Conservation (phyloP, 2,329 filamentous ascomycete genomes). For the Pestalotiopsis fici region DNA sequence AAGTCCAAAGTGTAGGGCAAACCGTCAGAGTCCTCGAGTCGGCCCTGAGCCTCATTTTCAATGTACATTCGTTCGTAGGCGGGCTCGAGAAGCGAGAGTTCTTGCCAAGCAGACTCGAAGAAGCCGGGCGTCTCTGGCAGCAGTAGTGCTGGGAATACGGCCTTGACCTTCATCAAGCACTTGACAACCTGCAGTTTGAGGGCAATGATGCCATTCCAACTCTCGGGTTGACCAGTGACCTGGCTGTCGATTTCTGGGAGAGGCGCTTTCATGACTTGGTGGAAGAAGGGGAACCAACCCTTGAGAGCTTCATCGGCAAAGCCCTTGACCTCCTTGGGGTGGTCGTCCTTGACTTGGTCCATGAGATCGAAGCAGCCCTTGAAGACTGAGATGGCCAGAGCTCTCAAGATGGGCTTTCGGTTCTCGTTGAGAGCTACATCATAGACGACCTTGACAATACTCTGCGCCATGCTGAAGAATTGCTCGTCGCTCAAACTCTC, state of each 20-base stretch:
- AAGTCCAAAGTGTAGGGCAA: slow-evolving; percentile 96
- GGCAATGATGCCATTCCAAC: slow-evolving; percentile 80
- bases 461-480: slow-evolving; percentile 86
- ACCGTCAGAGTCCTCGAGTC: slow-evolving; percentile 85
- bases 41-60: slow-evolving; percentile 79
- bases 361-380: slow-evolving; percentile 90
- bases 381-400: slow-evolving; percentile 88
- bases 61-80: slow-evolving; percentile 85
- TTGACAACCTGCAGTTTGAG: slow-evolving; percentile 94
- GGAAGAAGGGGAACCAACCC: slow-evolving; percentile 89
- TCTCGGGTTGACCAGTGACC: slow-evolving; percentile 56
- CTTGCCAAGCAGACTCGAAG: slow-evolving; percentile 88
- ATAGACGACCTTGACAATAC: slow-evolving; percentile 83
- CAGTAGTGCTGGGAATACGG: slow-evolving; percentile 79
- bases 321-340: slow-evolving; percentile 79
- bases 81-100: slow-evolving; percentile 72
- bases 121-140: slow-evolving; percentile 79
- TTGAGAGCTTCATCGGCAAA: slow-evolving; percentile 87
- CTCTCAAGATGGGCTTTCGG: slow-evolving; percentile 75
- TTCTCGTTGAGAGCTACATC: slow-evolving; percentile 76
- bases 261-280: slow-evolving; percentile 72
- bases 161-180: slow-evolving; percentile 85
- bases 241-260: slow-evolving; percentile 69
- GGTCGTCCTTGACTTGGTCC: slow-evolving; percentile 94
- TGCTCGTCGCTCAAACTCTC: slow-evolving; percentile 92